Evolutionary conservation across 2,329 filamentous ascomycete species (phyloP).

Genomic region (Cladosporium sp.): DNA sequence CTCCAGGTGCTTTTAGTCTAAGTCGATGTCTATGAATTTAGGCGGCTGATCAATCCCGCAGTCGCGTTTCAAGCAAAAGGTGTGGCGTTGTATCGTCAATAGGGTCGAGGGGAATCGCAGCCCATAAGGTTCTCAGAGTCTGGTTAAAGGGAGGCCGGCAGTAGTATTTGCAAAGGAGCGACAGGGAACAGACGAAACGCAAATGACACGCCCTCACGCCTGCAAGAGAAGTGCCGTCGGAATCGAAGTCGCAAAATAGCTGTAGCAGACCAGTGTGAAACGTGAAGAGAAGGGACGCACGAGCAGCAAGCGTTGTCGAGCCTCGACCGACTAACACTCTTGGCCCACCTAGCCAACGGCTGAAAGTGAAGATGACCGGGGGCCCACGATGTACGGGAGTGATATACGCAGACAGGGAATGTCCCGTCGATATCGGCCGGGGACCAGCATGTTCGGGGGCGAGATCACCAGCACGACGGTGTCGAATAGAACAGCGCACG

Average conservation of each 20-base stretch:
- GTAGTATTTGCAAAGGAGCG: slow-evolving; percentile 10
- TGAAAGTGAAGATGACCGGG: background rate
- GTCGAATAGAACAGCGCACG: slow-evolving; percentile 11
- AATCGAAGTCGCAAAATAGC: slow-evolving; percentile 5
- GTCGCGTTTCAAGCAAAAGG: slow-evolving; percentile 10
- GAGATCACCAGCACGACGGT: slow-evolving; percentile 3
- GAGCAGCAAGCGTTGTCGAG: slow-evolving; percentile 11
- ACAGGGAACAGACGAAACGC: slow-evolving; percentile 13
- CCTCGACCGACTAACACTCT: slow-evolving; percentile 11
- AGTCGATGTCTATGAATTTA: background rate
- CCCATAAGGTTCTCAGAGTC: slow-evolving; percentile 1
- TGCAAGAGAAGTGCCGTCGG: slow-evolving; percentile 6
- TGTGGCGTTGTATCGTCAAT: slow-evolving; percentile 18
- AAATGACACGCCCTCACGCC: slow-evolving; percentile 7
- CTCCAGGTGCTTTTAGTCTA: slow-evolving; percentile 1
- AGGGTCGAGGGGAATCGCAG: background rate
- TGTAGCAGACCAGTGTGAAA: slow-evolving; percentile 11
- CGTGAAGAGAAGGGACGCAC: slow-evolving; percentile 15
- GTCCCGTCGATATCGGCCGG: background rate
- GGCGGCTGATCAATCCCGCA: slow-evolving; percentile 2
- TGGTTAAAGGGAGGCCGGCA: background rate
- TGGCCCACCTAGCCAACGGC: slow-evolving; percentile 9
- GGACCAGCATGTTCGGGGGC: slow-evolving; percentile 7
- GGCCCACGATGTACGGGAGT: background rate
- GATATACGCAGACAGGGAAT: slow-evolving; percentile 9